A percentile compares a stretch with the other conserved stretches of the same genome.
Conservation (phyloP, 371 early-diverging fungal species). For the Mortierella polycephala region DNA sequence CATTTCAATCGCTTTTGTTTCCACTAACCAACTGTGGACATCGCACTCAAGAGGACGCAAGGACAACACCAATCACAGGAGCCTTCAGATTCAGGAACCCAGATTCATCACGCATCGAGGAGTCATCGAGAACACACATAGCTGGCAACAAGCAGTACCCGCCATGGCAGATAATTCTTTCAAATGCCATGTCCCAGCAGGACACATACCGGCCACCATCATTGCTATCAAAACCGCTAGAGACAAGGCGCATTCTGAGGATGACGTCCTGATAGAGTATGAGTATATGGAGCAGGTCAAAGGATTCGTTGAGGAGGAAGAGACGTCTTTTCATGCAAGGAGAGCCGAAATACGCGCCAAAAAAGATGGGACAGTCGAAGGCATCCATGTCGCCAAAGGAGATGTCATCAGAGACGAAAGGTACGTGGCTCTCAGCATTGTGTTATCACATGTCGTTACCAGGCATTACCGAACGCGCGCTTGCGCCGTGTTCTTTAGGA, state of each 20-base stretch:
- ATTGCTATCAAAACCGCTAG: constrained; percentile 32
- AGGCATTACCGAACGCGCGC: too few relatives aligned
- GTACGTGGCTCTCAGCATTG: constrained; percentile 7
- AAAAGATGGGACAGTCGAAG: constrained; percentile 20
- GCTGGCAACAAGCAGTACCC: constrained; percentile 1
- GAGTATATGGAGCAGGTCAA: constrained; percentile 38
- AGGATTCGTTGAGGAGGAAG: constrained; percentile 40
- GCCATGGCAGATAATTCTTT: constrained; percentile 30
- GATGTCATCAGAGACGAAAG: constrained; percentile 23
- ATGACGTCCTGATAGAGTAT: constrained; percentile 32
- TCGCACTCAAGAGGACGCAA: too few relatives aligned
- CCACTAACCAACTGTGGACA: too few relatives aligned
- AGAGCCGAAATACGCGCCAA: constrained; percentile 29
- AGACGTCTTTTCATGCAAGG: constrained; percentile 19
- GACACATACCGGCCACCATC: constrained; percentile 45
- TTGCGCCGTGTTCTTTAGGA: too few relatives aligned
- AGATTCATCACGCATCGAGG: too few relatives aligned
- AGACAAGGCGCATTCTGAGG: constrained; percentile 19
- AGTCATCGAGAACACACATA: not conserved
- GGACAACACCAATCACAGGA: too few relatives aligned
- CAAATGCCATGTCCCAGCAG: constrained; percentile 30
- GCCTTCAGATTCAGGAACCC: too few relatives aligned
- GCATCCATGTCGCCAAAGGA: constrained; percentile 28
- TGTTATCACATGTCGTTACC: not conserved
- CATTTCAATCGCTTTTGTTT: not conserved